Evolutionary conservation across 805 yeast species (phyloP).

Genomic region (Saccharomycopsis microspora): DNA sequence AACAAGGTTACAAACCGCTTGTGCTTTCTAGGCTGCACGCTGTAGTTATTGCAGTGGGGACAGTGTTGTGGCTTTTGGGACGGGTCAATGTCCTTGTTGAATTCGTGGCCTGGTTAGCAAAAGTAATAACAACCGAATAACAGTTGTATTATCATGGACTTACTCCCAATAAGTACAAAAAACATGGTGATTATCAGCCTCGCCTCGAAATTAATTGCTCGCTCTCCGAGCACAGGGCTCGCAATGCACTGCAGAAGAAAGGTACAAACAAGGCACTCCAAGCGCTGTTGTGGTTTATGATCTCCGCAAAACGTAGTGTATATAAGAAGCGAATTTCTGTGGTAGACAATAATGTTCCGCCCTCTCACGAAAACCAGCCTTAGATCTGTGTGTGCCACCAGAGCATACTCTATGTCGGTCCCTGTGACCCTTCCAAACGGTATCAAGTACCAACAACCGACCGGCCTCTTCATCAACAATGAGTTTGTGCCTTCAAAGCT

Average conservation of each 20-base stretch:
- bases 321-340: too few species aligned
- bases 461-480: conserved; percentile 73
- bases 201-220: too few species aligned
- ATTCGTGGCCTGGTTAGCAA: conserved; percentile 11
- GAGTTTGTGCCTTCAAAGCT: conserved; percentile 53
- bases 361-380: too few species aligned
- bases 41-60: conserved; percentile 46
- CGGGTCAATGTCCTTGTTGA: conserved; percentile 9
- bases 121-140: not conserved
- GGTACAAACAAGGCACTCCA: too few species aligned
- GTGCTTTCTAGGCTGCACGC: conserved; percentile 40
- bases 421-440: conserved; percentile 65
- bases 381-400: not conserved
- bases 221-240: too few species aligned
- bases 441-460: conserved; percentile 59
- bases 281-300: too few species aligned
- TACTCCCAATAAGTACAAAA: not conserved
- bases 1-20: conserved; percentile 42
- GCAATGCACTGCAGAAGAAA: too few species aligned
- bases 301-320: too few species aligned
- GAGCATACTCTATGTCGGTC: conserved; percentile 29
- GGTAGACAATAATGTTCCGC: too few species aligned
- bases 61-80: conserved; percentile 25
- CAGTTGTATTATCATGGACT: not conserved
- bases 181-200: not conserved